phyloP scores from a whole-genome alignment of 2,329 filamentous ascomycete species.

The Talaromyces piceae region DNA sequence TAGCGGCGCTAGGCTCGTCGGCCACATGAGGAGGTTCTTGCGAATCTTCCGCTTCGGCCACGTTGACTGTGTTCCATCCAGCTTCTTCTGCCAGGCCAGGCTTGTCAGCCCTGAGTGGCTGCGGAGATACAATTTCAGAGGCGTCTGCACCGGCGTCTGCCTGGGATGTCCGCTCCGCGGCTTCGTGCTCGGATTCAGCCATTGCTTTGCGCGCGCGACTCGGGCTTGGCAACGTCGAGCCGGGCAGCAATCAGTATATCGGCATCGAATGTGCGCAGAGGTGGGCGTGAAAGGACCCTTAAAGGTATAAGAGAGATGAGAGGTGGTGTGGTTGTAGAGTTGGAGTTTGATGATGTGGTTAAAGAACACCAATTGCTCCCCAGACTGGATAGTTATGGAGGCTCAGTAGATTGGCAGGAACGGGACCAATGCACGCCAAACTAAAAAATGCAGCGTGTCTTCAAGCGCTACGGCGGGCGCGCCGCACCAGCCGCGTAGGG shows the following conservation, averaged over 20 bases:
- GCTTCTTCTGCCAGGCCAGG: constrained; percentile 21
- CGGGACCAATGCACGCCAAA: neutral
- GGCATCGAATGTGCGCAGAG: constrained; percentile 20
- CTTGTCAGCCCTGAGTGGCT: constrained; percentile 25
- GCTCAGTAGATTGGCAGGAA: no score
- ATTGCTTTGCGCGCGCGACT: constrained; percentile 34
- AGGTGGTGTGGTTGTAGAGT: neutral
- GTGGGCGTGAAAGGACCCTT: constrained; percentile 14
- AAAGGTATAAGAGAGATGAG: constrained; percentile 11
- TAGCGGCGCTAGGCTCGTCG: constrained; percentile 15
- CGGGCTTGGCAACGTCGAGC: constrained; percentile 23
- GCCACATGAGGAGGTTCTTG: constrained; percentile 14
- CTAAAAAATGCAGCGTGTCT: constrained; percentile 13
- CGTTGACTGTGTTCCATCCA: constrained; percentile 23
- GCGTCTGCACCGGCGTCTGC: constrained; percentile 22
- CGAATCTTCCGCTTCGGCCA: constrained; percentile 14
- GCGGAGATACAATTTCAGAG: constrained; percentile 19
- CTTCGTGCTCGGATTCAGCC: constrained; percentile 34
- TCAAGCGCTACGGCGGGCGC: constrained; percentile 14
- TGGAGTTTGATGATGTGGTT: neutral
- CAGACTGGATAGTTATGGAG: neutral
- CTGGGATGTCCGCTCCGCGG: constrained; percentile 20
- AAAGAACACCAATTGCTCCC: neutral
- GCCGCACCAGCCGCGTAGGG: constrained; percentile 10
- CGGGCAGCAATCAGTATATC: constrained; percentile 17